Base-by-base conservation (phyloP, 495 filamentous ascomycete species). In the Trichocladium antarcticum region DNA sequence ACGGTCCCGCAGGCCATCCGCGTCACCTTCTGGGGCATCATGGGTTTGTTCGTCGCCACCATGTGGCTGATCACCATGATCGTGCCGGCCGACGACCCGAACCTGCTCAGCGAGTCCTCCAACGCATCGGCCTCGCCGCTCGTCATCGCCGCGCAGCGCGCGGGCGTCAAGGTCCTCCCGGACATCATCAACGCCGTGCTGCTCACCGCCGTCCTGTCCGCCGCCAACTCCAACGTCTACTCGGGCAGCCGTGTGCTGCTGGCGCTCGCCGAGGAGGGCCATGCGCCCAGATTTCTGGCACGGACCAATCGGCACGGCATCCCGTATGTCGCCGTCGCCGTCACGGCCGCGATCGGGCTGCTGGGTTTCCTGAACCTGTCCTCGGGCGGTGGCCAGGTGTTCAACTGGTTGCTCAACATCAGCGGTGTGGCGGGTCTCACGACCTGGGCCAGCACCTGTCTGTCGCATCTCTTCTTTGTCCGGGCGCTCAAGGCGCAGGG, bases 101-200 rank as follows among this genome's bases (percentile, higher is more conserved):
- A 53, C 10, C 72, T 87, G 12, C 60, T 76, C 31, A 69, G 62
- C 28, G 54, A 70, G 71, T 38, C 68, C 68, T 56, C 66, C 61
- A 54, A 69, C 60, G 54, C 75, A 53, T 77, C 78, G 38, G 80
- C 77, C 29, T 85, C 83, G 3, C 84, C 84, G 4, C 78, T 86
- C 42, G 83, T 85, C 19, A 77, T 87, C 42, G 80, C 83, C 20
- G 77, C 84, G 28, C 59, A 70, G 22, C 64, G 75, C 10, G 84
- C 83, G 5, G 81, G 81, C 51, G 77, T 86, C 53, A 67, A 65
- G 6, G 77, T 77, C 5, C 72, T 86, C 22, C 83, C 83, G 1
- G 75, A 80, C 42, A 77, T 86, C 53, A 81, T 87, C 63, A 86
- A 85, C 56, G 80, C 74, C 22, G 78, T 85, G 29, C 74, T 86